Conservation (phyloP, 306 rosid genomes). For the Rosa multiflora region DNA sequence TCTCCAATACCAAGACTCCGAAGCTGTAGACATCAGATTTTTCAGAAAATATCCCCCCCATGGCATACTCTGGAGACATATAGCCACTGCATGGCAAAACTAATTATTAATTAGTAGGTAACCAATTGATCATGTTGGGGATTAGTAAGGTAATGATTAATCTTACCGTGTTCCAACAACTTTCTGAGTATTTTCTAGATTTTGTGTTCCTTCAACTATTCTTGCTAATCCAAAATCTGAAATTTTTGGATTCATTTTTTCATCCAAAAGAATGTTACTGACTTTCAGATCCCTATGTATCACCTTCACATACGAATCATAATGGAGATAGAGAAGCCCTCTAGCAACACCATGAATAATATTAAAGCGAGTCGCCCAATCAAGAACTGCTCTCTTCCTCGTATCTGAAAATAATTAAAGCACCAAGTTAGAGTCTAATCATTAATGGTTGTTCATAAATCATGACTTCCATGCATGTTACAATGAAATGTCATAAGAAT, state of each 20-base stretch:
- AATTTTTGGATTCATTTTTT: constrained; percentile 37
- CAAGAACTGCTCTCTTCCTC: constrained; percentile 1
- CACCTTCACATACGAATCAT: constrained; percentile 21
- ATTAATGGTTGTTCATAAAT: background rate
- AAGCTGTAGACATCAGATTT: constrained; percentile 37
- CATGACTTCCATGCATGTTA: background rate
- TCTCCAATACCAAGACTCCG: constrained; percentile 34
- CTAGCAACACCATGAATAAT: constrained; percentile 24
- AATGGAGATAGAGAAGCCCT: constrained; percentile 32
- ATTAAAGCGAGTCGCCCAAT: constrained; percentile 21
- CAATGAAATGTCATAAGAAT: background rate
- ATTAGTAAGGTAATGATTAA: background rate
- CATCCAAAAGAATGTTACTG: constrained; percentile 33
- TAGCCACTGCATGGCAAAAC: constrained; percentile 18
- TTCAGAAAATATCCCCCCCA: constrained; percentile 20
- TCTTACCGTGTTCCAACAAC: constrained; percentile 42
- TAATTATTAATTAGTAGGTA: no score
- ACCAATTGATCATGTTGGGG: background rate
- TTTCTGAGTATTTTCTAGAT: constrained; percentile 18
- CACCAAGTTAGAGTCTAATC: background rate
- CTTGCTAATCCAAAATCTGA: constrained; percentile 41
- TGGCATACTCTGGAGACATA: constrained; percentile 33
- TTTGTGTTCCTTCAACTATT: constrained; percentile 4
- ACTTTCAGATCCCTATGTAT: constrained; percentile 36
- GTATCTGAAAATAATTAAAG: constrained; percentile 1